Evolutionary conservation across 805 yeast species (phyloP), one percentile per base, ranked within the genome.

Genomic region (Metschnikowia cubensis): DNA sequence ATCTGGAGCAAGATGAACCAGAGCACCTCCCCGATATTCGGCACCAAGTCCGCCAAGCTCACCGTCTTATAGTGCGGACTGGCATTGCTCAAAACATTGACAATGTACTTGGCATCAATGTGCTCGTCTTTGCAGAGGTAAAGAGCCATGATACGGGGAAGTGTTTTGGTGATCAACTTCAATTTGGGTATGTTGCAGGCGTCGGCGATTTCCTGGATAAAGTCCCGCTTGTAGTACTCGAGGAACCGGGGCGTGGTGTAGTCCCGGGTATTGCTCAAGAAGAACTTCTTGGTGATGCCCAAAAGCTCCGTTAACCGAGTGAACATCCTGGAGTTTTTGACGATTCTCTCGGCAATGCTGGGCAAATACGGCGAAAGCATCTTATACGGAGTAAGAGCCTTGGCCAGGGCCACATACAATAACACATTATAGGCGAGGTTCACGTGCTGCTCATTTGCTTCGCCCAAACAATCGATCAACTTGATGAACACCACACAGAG

Each of bases 291-390:
- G 1, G 87, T 75, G 42, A 89, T 79, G 0, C 83, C 86, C 17
- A 89, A 74, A 10, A 89, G 69, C 25, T 81, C 82, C 6, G 90
- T 80, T 15, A 92, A 72, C 50, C 80, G 76, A 22, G 73, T 72
- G 25, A 89, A 76, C 48, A 87, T 70, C 4, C 74, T 68, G 0
- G 83, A 81, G 48, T 79, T 79, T 53, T 80, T 80, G 3, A 89
- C 83, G 15, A 89, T 74, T 21, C 77, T 77, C 39, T 82, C 78
- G 35, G 91, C 79, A 6, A 90, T 73, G 34, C 84, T 78, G 2
- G 92, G 90, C 59, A 94, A 76, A 53, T 81, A 87, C 0, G 96
- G 96, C 6, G 87, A 81, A 18, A 89, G 70, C 13, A 92, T 67
- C 62, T 86, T 88, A 80, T 92, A 90, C 0, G 96, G 84, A 0